Evolutionary conservation across 495 filamentous ascomycete species (phyloP), one percentile per base, ranked within the genome.

Genomic region (Aspergillus leporis): DNA sequence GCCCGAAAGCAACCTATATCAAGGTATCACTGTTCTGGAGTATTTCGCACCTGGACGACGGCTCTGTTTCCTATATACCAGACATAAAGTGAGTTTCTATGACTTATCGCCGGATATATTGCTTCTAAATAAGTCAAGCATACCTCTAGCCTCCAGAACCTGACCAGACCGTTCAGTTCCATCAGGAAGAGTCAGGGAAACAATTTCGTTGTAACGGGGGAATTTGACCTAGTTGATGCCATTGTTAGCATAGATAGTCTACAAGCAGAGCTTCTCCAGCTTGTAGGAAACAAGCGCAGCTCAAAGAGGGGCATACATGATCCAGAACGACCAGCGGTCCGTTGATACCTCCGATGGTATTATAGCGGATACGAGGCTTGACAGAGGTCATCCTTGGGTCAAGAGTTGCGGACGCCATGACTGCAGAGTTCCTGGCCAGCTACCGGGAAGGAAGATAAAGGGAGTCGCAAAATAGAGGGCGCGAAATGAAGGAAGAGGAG

Each of bases 261-360:
- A 7, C 43, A 16, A 10, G 4, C 7, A 7, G 9, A 23, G 18
- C 18, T 21, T 8, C 21, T 21, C 8, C 19, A 23, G 19, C 43
- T 22, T 47, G 43, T 23, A 2, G 7, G 19, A 12, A 13, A 10
- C 4, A 6, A 14, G 13, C 12, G 28, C 40, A 13, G 32, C 18
- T 18, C 16, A 18, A 28, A 30, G 38, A 32, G 36, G 65, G 30
- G 63, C 83, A 69, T 71, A 96, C 93, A 82, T 95, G 92, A 69
- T 97, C 95, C 51, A 99, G 83, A 72, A 99, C 91, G 66, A 99
- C 94, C 75, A 98, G 84, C 54, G 94, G 94, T 49, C 94, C 95
- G 78, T 98, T 99, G 74, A 98, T 90, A 76, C 93, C 95, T 74
- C 91, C 90, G 72, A 99, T 92, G 61, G 94, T 99, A 81, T 99